Evolutionary conservation across 306 rosid species (phyloP).

Genomic region (Vachellia pachyceras): DNA sequence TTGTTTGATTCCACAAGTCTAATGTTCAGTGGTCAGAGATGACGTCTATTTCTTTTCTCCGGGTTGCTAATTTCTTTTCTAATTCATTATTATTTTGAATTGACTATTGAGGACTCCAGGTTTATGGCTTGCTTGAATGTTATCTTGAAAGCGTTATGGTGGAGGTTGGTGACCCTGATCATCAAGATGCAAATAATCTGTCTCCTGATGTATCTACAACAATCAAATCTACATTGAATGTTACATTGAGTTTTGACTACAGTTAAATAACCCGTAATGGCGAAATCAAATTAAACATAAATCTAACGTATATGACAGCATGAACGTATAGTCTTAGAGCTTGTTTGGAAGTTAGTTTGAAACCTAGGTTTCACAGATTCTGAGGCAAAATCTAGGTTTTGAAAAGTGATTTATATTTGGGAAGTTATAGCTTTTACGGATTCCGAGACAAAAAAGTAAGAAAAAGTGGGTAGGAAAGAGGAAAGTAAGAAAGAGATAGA

Average conservation of each 20-base stretch:
- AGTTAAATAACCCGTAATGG: slow-evolving; percentile 10
- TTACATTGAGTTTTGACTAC: slow-evolving; percentile 6
- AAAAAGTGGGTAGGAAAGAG: too few relatives aligned
- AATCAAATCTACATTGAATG: slow-evolving; percentile 4
- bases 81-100: not conserved
- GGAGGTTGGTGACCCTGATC: not conserved
- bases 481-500: too few relatives aligned
- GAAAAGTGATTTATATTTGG: too few relatives aligned
- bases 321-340: not conserved
- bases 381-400: too few relatives aligned
- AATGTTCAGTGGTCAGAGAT: slow-evolving; percentile 19
- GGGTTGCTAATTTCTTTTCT: not conserved
- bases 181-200: not conserved
- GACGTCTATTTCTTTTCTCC: too few relatives aligned
- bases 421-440: too few relatives aligned
- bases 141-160: slow-evolving; percentile 20
- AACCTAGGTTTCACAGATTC: too few relatives aligned
- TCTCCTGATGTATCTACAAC: slow-evolving; percentile 18
- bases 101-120: not conserved
- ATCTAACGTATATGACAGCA: not conserved
- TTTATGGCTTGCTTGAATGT: slow-evolving; percentile 24
- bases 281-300: not conserved
- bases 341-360: too few relatives aligned
- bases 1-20: slow-evolving; percentile 18
- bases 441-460: too few relatives aligned